phyloP scores from a whole-genome alignment of 1,139 yeast species.

The Scheffersomyces segobiensis region DNA sequence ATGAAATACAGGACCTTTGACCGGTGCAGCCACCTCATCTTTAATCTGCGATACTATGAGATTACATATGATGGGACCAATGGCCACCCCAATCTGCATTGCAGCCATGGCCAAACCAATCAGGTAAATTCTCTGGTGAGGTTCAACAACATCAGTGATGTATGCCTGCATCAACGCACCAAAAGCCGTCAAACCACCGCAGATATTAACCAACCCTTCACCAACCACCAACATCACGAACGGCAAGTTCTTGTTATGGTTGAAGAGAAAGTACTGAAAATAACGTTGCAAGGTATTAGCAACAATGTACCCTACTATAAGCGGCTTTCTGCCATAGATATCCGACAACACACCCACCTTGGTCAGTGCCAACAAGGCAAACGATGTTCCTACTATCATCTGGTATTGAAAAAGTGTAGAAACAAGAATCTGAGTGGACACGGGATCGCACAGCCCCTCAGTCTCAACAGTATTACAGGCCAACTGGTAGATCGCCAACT shows the following conservation, averaged over 20 bases:
- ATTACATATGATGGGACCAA: constrained; percentile 10
- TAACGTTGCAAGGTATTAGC: constrained; percentile 2
- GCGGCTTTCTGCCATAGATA: constrained; percentile 8
- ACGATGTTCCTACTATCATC: neutral
- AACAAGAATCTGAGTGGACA: constrained; percentile 1
- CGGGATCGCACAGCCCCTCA: constrained; percentile 3
- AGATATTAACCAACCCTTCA: constrained; percentile 4
- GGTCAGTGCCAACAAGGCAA: constrained; percentile 7
- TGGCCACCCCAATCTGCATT: constrained; percentile 7
- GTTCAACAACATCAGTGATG: constrained; percentile 8
- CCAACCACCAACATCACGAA: constrained; percentile 5
- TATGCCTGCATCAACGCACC: constrained; percentile 9
- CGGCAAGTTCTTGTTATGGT: constrained; percentile 2
- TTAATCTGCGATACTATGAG: constrained; percentile 1
- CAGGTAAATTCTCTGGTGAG: constrained; percentile 7
- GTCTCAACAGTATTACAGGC: constrained; percentile 3
- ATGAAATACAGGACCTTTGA: neutral
- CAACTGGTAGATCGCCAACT: constrained; percentile 1
- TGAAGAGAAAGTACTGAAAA: constrained; percentile 4
- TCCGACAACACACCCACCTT: constrained; percentile 10
- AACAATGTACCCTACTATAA: constrained; percentile 4
- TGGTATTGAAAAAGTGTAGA: neutral
- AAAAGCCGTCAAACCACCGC: constrained; percentile 8
- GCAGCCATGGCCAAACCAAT: constrained; percentile 9
- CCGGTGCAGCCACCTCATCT: neutral